Conservation (phyloP, 805 yeast genomes). For the Cyberlindnera lachancei region DNA sequence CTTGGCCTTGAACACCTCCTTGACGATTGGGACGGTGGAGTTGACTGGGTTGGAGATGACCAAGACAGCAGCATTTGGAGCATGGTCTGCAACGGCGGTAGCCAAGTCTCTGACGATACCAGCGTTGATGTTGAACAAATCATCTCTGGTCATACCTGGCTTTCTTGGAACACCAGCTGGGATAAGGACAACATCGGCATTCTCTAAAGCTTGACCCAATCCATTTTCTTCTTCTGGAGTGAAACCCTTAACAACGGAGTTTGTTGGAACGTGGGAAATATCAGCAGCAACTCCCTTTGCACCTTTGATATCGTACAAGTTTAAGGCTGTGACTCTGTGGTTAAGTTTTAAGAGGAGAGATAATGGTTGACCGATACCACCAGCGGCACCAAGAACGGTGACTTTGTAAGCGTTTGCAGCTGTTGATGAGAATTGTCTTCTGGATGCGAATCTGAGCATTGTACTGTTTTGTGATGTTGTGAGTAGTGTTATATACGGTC, state of each 20-base stretch:
- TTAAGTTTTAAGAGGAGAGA: constrained; percentile 79
- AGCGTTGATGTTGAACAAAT: constrained; percentile 92
- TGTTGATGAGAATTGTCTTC: constrained; percentile 62
- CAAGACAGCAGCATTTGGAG: constrained; percentile 77
- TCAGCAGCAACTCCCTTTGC: constrained; percentile 98
- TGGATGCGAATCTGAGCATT: constrained; percentile 47
- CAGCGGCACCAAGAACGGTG: constrained; percentile 75
- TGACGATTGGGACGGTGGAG: constrained; percentile 95
- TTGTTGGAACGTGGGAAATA: constrained; percentile 87
- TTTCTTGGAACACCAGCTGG: constrained; percentile 99
- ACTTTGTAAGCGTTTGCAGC: constrained; percentile 67
- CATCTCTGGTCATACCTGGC: constrained; percentile 99
- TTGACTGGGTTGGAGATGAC: constrained; percentile 94
- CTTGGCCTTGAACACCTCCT: constrained; percentile 79
- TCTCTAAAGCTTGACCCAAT: constrained; percentile 63
- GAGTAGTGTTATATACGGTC: background rate
- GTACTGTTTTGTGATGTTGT: background rate
- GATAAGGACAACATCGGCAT: constrained; percentile 72
- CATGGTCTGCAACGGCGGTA: constrained; percentile 69
- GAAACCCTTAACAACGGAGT: constrained; percentile 82
- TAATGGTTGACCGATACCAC: constrained; percentile 94
- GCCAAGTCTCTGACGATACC: constrained; percentile 92
- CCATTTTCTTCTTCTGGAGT: constrained; percentile 75
- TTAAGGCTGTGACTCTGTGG: constrained; percentile 78
- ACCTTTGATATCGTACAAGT: constrained; percentile 83